Evolutionary conservation across 2,329 filamentous ascomycete genomes (phyloP).

Genomic region (Acrocalymma vagum): DNA sequence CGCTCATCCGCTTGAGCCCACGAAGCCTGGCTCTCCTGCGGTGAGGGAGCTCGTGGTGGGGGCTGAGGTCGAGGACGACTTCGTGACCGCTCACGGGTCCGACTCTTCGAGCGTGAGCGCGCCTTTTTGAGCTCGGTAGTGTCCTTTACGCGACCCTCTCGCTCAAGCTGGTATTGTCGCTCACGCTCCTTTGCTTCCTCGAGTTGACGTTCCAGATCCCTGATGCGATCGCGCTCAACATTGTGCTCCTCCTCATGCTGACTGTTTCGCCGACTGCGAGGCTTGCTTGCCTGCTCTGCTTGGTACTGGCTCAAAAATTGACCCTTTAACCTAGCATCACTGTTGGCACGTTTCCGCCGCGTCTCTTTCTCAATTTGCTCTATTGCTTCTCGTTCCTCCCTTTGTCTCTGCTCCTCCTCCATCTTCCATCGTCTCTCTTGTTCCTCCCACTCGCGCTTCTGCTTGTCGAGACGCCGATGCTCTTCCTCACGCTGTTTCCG

Average conservation of each 20-base stretch:
- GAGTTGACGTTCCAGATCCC: conserved; percentile 79
- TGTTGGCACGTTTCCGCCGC: conserved; percentile 65
- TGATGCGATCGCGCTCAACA: conserved; percentile 73
- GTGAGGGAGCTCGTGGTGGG: conserved; percentile 49
- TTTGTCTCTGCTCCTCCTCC: conserved; percentile 75
- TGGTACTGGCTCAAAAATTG: conserved; percentile 90
- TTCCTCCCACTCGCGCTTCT: conserved; percentile 79
- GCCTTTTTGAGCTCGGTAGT: conserved; percentile 44
- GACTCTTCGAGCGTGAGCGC: conserved; percentile 47
- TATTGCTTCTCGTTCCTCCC: conserved; percentile 78
- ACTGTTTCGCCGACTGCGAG: conserved; percentile 48
- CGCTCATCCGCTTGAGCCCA: conserved; percentile 71
- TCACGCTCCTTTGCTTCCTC: conserved; percentile 74
- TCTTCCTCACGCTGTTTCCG: conserved; percentile 66
- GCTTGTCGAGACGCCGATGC: conserved; percentile 68
- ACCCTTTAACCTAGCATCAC: conserved; percentile 76
- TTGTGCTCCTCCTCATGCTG: conserved; percentile 54
- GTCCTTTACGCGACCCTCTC: conserved; percentile 59
- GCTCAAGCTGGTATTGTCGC: conserved; percentile 68
- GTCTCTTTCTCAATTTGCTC: conserved; percentile 73
- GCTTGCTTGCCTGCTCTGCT: conserved; percentile 65
- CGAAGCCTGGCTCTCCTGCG: conserved; percentile 65
- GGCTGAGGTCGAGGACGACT: conserved; percentile 43
- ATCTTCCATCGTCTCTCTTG: conserved; percentile 79
- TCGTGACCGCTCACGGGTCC: conserved; percentile 43